phyloP scores from a whole-genome alignment of 2,329 filamentous ascomycete species.

The Penicillium sp. region DNA sequence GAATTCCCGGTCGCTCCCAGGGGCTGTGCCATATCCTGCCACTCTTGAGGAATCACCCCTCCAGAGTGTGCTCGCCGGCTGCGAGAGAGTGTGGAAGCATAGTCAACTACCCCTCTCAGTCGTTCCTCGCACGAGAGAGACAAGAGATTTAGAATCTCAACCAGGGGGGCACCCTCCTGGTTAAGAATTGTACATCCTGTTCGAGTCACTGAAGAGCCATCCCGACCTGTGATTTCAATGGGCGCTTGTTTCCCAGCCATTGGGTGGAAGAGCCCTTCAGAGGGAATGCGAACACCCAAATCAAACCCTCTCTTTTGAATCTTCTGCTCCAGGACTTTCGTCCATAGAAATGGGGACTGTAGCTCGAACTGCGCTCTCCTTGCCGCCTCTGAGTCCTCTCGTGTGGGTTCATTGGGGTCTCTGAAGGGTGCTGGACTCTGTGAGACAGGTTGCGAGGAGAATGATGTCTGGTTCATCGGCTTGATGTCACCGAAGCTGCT shows the following conservation, averaged over 20 bases:
- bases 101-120: slow-evolving; percentile 68
- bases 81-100: slow-evolving; percentile 64
- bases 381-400: slow-evolving; percentile 58
- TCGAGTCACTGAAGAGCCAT: slow-evolving; percentile 58
- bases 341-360: slow-evolving; percentile 65
- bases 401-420: slow-evolving; percentile 59
- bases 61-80: slow-evolving; percentile 73
- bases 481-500: slow-evolving; percentile 53
- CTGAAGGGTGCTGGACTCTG: slow-evolving; percentile 61
- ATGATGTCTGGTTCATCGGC: slow-evolving; percentile 52
- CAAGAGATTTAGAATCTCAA: slow-evolving; percentile 75
- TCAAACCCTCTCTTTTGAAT: slow-evolving; percentile 56
- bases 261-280: slow-evolving; percentile 50
- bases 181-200: slow-evolving; percentile 67
- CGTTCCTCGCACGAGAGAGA: slow-evolving; percentile 79
- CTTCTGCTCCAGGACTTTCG: slow-evolving; percentile 53
- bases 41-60: slow-evolving; percentile 70
- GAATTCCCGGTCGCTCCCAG: slow-evolving; percentile 34
- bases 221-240: slow-evolving; percentile 53
- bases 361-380: slow-evolving; percentile 64
- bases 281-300: slow-evolving; percentile 55
- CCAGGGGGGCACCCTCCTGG: slow-evolving; percentile 61
- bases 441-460: slow-evolving; percentile 63
- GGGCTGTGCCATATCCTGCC: slow-evolving; percentile 61
- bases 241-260: slow-evolving; percentile 40